phyloP scores from a whole-genome alignment of 352 stramenopile species.

The Globisporangium nagaii region DNA sequence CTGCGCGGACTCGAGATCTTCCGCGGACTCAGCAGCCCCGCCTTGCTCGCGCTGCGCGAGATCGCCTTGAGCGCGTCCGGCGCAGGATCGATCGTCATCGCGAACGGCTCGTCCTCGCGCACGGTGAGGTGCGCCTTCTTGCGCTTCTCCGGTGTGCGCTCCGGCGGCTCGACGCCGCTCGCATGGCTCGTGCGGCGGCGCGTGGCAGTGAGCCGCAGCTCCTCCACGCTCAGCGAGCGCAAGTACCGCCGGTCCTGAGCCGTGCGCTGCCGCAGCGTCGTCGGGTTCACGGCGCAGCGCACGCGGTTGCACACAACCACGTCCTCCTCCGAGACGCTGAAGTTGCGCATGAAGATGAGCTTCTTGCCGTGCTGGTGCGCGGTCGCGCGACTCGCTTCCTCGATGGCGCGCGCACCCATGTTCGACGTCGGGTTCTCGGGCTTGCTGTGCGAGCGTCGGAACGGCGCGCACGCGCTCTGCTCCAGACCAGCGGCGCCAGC shows the following conservation, averaged over 20 bases:
- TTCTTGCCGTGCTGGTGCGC: slow-evolving; percentile 36
- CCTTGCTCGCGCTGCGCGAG: background rate
- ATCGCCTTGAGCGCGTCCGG: slow-evolving; percentile 3
- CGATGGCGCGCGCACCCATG: slow-evolving; percentile 41
- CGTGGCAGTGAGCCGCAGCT: slow-evolving; percentile 35
- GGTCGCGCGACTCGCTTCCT: slow-evolving; percentile 29
- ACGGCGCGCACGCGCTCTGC: slow-evolving; percentile 14
- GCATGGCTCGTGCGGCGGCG: slow-evolving; percentile 19
- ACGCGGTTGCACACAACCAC: slow-evolving; percentile 70
- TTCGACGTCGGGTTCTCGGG: slow-evolving; percentile 56
- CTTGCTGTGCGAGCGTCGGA: slow-evolving; percentile 47
- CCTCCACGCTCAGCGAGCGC: slow-evolving; percentile 47
- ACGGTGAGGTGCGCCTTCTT: background rate
- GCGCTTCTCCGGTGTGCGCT: slow-evolving; percentile 16
- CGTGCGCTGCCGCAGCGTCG: slow-evolving; percentile 34
- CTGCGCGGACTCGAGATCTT: slow-evolving; percentile 9
- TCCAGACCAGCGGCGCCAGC: background rate
- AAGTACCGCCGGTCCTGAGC: slow-evolving; percentile 33
- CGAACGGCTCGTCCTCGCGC: slow-evolving; percentile 6
- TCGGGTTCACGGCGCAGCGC: slow-evolving; percentile 45
- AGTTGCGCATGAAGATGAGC: slow-evolving; percentile 54
- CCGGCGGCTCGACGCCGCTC: slow-evolving; percentile 9
- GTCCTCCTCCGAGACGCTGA: slow-evolving; percentile 59
- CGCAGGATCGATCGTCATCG: slow-evolving; percentile 7
- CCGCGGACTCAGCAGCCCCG: slow-evolving; percentile 7